These are phyloP conservation scores for Epichloe gansuensis DNA, from an alignment of 2,329 filamentous ascomycete genomes.

Conservation along the genomic window DNA sequence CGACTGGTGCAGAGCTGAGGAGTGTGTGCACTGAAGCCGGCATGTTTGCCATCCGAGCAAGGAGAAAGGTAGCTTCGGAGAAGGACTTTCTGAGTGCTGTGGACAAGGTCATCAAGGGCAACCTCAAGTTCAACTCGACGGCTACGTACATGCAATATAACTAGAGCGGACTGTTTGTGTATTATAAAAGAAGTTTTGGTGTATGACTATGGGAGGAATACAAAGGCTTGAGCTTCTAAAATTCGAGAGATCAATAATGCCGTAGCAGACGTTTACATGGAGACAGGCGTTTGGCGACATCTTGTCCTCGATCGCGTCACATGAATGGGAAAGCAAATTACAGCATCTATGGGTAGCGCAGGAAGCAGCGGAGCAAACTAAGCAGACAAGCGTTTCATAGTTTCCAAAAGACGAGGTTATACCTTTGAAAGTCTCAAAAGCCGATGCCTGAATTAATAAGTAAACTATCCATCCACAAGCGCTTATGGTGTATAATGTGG, in stretches of 20 bases:
- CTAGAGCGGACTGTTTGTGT: conserved; percentile 35
- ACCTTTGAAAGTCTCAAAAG: too few species aligned
- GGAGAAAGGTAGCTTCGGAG: conserved; percentile 95
- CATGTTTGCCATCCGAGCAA: conserved; percentile 92
- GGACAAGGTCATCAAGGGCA: conserved; percentile 99
- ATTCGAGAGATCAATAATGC: conserved; percentile 11
- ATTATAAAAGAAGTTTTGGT: conserved; percentile 16
- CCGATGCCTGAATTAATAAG: too few species aligned
- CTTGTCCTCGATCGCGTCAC: background rate
- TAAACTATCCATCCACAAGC: too few species aligned
- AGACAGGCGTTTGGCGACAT: conserved; percentile 6
- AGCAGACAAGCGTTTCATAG: background rate
- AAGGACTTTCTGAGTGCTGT: conserved; percentile 98
- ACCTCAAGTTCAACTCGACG: conserved; percentile 98
- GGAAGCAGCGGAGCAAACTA: background rate
- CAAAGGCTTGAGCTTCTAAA: conserved; percentile 13
- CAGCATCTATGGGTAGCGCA: too few species aligned
- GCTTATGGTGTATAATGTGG: too few species aligned
- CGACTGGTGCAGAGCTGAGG: conserved; percentile 88
- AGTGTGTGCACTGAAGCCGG: conserved; percentile 97
- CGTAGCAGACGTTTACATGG: conserved; percentile 5
- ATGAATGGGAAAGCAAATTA: too few species aligned
- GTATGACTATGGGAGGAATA: conserved; percentile 21
- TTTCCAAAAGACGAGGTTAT: too few species aligned
- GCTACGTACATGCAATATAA: conserved; percentile 99